Conservation (phyloP, 2,329 filamentous ascomycete genomes). For the Claviceps sp. region DNA sequence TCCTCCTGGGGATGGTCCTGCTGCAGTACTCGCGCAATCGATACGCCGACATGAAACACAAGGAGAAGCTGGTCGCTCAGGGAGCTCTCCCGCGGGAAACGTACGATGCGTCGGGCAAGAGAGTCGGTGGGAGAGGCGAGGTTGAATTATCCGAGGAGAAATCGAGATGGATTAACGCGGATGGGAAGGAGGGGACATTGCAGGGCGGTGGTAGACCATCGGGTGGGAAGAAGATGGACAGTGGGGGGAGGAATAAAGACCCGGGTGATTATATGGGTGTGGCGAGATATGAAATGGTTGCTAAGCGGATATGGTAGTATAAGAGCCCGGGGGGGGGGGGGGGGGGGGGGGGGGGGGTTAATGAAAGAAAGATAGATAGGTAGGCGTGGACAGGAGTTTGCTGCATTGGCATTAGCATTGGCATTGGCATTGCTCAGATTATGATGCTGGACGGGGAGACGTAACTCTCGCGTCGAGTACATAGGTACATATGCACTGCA, state of each 20-base stretch:
- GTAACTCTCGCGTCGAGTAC: too few relatives aligned
- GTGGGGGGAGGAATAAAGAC: slow-evolving; percentile 27
- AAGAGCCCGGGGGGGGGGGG: neutral
- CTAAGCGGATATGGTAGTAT: slow-evolving; percentile 82
- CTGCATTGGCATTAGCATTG: too few relatives aligned
- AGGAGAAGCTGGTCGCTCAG: slow-evolving; percentile 39
- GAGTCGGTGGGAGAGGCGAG: slow-evolving; percentile 69
- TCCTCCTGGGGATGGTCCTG: slow-evolving; percentile 78
- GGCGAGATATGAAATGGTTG: slow-evolving; percentile 86
- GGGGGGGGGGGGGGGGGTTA: neutral
- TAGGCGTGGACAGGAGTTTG: too few relatives aligned
- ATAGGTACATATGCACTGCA: too few relatives aligned
- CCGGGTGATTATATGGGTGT: slow-evolving; percentile 44
- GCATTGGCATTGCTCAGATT: too few relatives aligned
- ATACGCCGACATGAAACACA: slow-evolving; percentile 67
- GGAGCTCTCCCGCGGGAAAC: slow-evolving; percentile 36
- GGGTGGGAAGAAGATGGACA: slow-evolving; percentile 39
- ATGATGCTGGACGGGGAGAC: too few relatives aligned
- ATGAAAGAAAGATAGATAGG: neutral
- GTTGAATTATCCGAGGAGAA: slow-evolving; percentile 85
- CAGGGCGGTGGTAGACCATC: slow-evolving; percentile 33
- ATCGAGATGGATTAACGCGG: slow-evolving; percentile 71
- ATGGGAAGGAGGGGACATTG: slow-evolving; percentile 65
- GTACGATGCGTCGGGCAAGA: slow-evolving; percentile 57
- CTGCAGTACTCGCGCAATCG: slow-evolving; percentile 66